Evolutionary conservation across 1,284 basidiomycete genomes (phyloP).

Genomic region (Cryptococcus jaspeensis): DNA sequence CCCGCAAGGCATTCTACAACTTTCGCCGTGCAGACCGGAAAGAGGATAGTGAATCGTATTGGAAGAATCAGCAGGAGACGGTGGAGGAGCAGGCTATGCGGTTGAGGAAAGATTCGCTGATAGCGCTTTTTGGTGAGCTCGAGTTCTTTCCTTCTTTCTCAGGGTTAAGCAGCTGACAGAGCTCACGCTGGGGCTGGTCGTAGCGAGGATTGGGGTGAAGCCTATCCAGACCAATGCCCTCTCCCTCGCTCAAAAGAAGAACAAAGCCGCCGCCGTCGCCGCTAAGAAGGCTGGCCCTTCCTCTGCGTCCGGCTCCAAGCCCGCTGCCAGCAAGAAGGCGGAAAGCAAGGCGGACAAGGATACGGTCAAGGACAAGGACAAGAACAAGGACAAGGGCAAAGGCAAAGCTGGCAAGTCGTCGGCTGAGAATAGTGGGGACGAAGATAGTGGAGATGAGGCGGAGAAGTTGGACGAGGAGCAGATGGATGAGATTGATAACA

Average conservation of each 20-base stretch:
- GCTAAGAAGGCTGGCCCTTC: too few species aligned
- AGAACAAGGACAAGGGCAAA: constrained; percentile 27
- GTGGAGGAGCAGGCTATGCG: constrained; percentile 49
- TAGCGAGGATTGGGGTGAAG: constrained; percentile 48
- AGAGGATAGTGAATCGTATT: constrained; percentile 36
- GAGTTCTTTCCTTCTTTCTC: neutral
- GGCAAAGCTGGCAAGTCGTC: constrained; percentile 30
- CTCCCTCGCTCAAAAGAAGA: constrained; percentile 45
- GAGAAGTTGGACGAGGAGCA: constrained; percentile 77
- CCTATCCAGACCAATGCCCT: constrained; percentile 46
- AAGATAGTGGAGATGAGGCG: constrained; percentile 57
- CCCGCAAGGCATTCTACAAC: constrained; percentile 42
- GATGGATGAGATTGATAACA: constrained; percentile 60
- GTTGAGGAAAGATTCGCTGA: constrained; percentile 47
- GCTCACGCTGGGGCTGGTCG: too few species aligned
- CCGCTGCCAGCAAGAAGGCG: too few species aligned
- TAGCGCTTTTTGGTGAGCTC: constrained; percentile 43
- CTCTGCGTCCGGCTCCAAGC: too few species aligned
- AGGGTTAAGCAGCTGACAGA: neutral
- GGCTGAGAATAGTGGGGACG: constrained; percentile 44
- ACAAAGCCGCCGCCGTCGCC: constrained; percentile 38
- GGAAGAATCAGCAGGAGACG: constrained; percentile 51
- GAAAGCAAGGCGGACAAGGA: too few species aligned
- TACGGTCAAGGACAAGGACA: neutral
- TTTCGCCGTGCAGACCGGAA: constrained; percentile 32